Evolutionary conservation across 139 green algal genomes (phyloP).

Genomic region (Tetradesmus lagerheimii): DNA sequence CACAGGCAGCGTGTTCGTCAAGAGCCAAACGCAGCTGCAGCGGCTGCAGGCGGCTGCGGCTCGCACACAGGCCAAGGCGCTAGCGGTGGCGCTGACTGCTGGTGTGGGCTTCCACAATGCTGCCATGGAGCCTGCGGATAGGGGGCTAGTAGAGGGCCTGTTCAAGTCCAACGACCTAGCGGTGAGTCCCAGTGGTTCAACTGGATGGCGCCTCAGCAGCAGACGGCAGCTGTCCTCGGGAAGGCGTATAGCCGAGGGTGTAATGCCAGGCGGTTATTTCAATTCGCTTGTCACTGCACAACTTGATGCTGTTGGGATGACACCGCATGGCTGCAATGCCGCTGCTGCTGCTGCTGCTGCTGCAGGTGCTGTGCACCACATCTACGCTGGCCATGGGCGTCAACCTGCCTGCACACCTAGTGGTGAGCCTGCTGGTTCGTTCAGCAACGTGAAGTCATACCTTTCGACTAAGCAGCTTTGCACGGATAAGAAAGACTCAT

Average conservation of each 20-base stretch:
- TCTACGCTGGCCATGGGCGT: slow-evolving; percentile 93
- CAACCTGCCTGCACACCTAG: slow-evolving; percentile 95
- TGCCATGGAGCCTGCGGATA: slow-evolving; percentile 77
- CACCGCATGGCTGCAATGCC: too few relatives aligned
- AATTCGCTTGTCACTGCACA: too few relatives aligned
- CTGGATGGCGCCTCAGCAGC: too few relatives aligned
- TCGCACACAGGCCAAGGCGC: slow-evolving; percentile 50
- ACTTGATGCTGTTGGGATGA: too few relatives aligned
- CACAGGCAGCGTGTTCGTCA: slow-evolving; percentile 56
- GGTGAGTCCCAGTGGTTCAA: too few relatives aligned
- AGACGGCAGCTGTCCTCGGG: too few relatives aligned
- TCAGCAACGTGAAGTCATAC: background rate
- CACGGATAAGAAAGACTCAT: too few relatives aligned
- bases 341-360: background rate
- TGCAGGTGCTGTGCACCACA: slow-evolving; percentile 89
- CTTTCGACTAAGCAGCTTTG: background rate
- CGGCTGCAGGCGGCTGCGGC: slow-evolving; percentile 57
- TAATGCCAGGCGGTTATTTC: too few relatives aligned
- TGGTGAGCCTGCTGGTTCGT: slow-evolving; percentile 61
- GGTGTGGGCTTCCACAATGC: slow-evolving; percentile 92
- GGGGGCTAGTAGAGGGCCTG: slow-evolving; percentile 80
- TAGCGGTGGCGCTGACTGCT: slow-evolving; percentile 56
- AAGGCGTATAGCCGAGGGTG: too few relatives aligned
- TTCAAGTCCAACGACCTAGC: slow-evolving; percentile 77
- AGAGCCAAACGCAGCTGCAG: slow-evolving; percentile 53